Evolutionary conservation across 768 basidiomycete species (phyloP).

Genomic region (Russula lepida): DNA sequence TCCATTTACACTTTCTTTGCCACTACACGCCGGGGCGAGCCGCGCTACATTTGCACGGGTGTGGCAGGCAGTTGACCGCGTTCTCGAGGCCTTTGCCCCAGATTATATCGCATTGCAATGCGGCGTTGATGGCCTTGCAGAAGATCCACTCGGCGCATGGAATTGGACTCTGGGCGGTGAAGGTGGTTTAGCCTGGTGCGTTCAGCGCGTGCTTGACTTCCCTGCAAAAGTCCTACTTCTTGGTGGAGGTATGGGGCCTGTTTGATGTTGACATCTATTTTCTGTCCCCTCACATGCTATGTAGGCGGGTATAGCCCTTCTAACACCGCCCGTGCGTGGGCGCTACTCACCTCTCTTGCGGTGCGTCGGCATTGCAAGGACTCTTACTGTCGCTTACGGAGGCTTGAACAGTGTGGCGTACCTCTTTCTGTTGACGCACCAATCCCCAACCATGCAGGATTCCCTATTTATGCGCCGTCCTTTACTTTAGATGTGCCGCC

Average conservation of each 20-base stretch:
- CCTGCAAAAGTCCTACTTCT: slow-evolving; percentile 64
- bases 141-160: slow-evolving; percentile 69
- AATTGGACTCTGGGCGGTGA: slow-evolving; percentile 56
- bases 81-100: slow-evolving; percentile 56
- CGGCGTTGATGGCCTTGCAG: slow-evolving; percentile 80
- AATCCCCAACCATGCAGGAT: slow-evolving; percentile 71
- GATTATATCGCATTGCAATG: slow-evolving; percentile 80
- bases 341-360: slow-evolving; percentile 67
- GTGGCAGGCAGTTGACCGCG: slow-evolving; percentile 53
- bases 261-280: not conserved
- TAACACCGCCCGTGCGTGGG: slow-evolving; percentile 84
- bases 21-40: slow-evolving; percentile 66
- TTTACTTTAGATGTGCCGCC: slow-evolving; percentile 71
- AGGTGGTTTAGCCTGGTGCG: slow-evolving; percentile 61
- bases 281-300: not conserved
- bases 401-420: slow-evolving; percentile 38
- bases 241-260: slow-evolving; percentile 52
- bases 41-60: slow-evolving; percentile 50
- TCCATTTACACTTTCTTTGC: slow-evolving; percentile 71
- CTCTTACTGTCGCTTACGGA: not conserved
- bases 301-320: slow-evolving; percentile 75
- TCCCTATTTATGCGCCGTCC: slow-evolving; percentile 68
- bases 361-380: slow-evolving; percentile 35
- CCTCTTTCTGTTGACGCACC: slow-evolving; percentile 49
- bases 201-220: slow-evolving; percentile 39